Evolutionary conservation across 1,284 basidiomycete genomes (phyloP), one percentile per base, ranked within the genome.

Genomic region (Neonothopanus nambi): DNA sequence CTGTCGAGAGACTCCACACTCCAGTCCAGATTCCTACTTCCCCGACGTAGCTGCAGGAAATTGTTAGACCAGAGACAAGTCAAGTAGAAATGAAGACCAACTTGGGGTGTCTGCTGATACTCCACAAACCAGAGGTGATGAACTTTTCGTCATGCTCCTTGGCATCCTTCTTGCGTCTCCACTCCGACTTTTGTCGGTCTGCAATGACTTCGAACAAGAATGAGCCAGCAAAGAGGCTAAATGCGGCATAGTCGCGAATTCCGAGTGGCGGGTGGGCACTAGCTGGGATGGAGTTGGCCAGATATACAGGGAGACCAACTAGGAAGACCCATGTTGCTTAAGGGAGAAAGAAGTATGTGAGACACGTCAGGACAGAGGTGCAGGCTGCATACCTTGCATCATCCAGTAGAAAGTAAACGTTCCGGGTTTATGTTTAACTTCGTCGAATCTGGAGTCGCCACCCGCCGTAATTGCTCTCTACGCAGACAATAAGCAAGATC

Each of bases 91-190:
- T 48, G 13, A n/a, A 54, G 9, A 68, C 78, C 46, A 67, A 89
- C 87, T 91, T 92, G 33, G 89, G 89, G 62, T 92, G 90, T 33
- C 91, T 72, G 57, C 82, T 86, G 55, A 84, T 69, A 37, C 78
- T 72, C 89, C 90, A 93, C 9, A 91, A 69, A 0, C 91, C 90
- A 26, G 71, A 74, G 4, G 76, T 79, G 60, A 93, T 87, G 64
- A 93, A 92, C 61, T 81, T 77, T 61, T 92, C 86, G 41, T 87
- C 78, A 64, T 93, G 89, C 59, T 84, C 71, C 62, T 87, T 87
- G 11, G 71, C 73, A n/a, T 86, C 73, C 64, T 84, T 87, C 3
- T 74, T 79, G 21, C 69, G 68, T 46, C 86, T 73, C 90, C 90
- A 92, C 1, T 70, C 65, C 5, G 78, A 72, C 68, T 93, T 93